phyloP scores from a whole-genome alignment of 2,329 filamentous ascomycete species.

The Arthrobotrys sphaeroides region DNA sequence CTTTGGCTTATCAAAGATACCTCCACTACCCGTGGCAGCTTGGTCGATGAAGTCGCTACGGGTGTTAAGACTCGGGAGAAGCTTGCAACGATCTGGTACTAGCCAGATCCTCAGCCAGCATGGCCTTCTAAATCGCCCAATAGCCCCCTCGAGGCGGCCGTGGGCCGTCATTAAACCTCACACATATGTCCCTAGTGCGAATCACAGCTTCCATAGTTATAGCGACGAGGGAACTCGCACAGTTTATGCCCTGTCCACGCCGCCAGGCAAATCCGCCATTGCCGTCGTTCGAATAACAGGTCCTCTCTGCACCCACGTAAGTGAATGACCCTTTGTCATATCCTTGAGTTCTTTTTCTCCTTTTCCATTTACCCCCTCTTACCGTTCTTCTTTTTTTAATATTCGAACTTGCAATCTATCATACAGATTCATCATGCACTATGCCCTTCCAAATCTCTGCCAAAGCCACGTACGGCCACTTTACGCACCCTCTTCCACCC shows the following conservation, averaged over 20 bases:
- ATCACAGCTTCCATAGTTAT: conserved; percentile 60
- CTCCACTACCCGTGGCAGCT: not conserved
- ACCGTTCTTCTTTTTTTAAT: no score
- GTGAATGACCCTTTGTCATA: conserved; percentile 56
- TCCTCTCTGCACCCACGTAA: conserved; percentile 74
- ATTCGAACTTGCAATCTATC: no score
- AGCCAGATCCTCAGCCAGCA: not conserved
- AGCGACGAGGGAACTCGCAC: conserved; percentile 64
- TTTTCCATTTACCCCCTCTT: conserved; percentile 23
- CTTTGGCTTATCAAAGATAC: not conserved
- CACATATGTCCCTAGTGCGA: not conserved
- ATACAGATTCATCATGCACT: conserved; percentile 72
- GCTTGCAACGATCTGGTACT: not conserved
- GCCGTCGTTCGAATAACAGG: conserved; percentile 90
- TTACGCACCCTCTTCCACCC: conserved; percentile 79
- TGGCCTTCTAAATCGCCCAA: not conserved
- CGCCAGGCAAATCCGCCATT: conserved; percentile 84
- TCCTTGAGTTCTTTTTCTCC: conserved; percentile 6
- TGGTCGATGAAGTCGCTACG: conserved; percentile 10
- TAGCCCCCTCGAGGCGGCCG: not conserved
- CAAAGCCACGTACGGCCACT: conserved; percentile 72
- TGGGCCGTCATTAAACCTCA: not conserved
- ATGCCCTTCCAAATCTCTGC: conserved; percentile 67
- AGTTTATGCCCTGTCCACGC: conserved; percentile 92
- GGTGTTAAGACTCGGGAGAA: not conserved